These are phyloP conservation scores for Oleoguttula mirabilis DNA, from an alignment of 495 filamentous ascomycete genomes.

Conservation along the genomic window DNA sequence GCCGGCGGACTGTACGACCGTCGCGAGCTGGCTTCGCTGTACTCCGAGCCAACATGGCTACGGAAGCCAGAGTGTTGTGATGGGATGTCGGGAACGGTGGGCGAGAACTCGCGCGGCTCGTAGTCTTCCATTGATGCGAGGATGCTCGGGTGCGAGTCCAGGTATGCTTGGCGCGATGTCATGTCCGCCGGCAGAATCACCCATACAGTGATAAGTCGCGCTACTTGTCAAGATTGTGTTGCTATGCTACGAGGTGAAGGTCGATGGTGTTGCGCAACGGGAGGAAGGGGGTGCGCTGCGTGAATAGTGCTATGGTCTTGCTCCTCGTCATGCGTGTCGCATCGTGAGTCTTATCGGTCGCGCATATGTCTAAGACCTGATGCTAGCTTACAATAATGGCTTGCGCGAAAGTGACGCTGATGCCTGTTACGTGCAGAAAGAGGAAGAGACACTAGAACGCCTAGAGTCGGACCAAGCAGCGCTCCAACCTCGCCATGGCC, in stretches of 20 bases:
- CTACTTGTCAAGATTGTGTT: neutral
- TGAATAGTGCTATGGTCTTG: neutral
- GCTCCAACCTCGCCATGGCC: no score
- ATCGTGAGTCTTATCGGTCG: neutral
- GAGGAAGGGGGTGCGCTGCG: neutral
- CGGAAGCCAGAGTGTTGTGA: conserved; percentile 69
- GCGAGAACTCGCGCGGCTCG: conserved; percentile 39
- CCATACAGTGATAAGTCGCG: neutral
- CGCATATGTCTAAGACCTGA: conserved; percentile 1
- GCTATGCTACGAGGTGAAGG: neutral
- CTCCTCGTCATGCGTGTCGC: conserved; percentile 10
- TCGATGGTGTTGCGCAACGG: neutral
- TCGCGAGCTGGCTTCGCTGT: conserved; percentile 32
- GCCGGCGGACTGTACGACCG: conserved; percentile 36
- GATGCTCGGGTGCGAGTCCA: conserved; percentile 45
- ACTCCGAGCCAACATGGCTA: conserved; percentile 25
- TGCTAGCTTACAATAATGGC: neutral
- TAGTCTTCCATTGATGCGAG: conserved; percentile 68
- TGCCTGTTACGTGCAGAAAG: conserved; percentile 9
- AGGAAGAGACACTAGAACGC: no score
- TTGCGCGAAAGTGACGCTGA: conserved; percentile 10
- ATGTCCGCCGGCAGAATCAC: conserved; percentile 5
- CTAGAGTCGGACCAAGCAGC: no score
- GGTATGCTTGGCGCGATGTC: conserved; percentile 16
- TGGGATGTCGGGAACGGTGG: conserved; percentile 46